Evolutionary conservation across 352 stramenopile species (phyloP).

Genomic region (Phytophthora pisi): DNA sequence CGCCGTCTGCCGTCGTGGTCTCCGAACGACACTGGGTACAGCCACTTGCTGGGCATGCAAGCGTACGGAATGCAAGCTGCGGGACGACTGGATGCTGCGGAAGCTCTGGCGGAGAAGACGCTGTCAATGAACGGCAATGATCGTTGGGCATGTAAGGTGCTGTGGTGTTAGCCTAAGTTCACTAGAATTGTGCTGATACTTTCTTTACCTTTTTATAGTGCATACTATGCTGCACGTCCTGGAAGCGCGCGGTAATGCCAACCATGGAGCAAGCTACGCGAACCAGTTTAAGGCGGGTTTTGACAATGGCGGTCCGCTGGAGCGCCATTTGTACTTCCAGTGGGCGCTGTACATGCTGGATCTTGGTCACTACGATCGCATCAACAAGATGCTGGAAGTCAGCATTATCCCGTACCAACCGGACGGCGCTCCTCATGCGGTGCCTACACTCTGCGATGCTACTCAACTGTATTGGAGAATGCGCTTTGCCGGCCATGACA

Average conservation of each 20-base stretch:
- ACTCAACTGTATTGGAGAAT: conserved; percentile 88
- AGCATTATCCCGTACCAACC: conserved; percentile 64
- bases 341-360: conserved; percentile 85
- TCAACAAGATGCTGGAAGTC: conserved; percentile 80
- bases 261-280: conserved; percentile 85
- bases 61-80: conserved; percentile 78
- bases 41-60: conserved; percentile 81
- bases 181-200: conserved; percentile 1
- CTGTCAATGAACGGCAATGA: conserved; percentile 87
- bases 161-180: not conserved
- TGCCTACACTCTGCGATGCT: conserved; percentile 65
- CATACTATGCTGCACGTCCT: conserved; percentile 81
- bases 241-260: conserved; percentile 80
- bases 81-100: conserved; percentile 69
- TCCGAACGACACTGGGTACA: conserved; percentile 77
- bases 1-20: conserved; percentile 79
- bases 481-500: conserved; percentile 75
- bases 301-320: conserved; percentile 74
- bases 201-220: conserved; percentile 40
- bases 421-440: conserved; percentile 48
- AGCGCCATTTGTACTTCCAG: conserved; percentile 82
- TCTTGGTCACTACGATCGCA: conserved; percentile 81
- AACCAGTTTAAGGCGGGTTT: conserved; percentile 82
- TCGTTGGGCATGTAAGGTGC: conserved; percentile 77
- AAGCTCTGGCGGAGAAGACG: conserved; percentile 76